Conservation (phyloP, 1,284 basidiomycete genomes). For the Naganishia sp. region DNA sequence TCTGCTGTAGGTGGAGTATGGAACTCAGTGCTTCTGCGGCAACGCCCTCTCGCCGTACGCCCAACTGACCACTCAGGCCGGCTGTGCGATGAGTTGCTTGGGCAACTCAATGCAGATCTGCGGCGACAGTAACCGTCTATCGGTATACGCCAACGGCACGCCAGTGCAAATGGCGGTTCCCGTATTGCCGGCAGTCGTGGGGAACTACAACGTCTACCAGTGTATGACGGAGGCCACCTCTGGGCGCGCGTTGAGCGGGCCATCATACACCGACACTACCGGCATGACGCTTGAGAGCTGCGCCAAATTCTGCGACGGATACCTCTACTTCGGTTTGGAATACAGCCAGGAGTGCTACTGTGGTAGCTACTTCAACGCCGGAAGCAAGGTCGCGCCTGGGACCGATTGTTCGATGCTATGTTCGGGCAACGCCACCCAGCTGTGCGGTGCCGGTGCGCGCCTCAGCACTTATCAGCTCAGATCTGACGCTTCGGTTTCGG, state of each 20-base stretch:
- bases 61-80: constrained; percentile 2
- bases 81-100: background rate
- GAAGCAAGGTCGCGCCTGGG: background rate
- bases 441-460: constrained; percentile 1
- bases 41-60: background rate
- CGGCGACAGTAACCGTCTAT: constrained; percentile 5
- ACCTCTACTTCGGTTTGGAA: constrained; percentile 1
- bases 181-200: background rate
- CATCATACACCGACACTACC: background rate
- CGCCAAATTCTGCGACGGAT: background rate
- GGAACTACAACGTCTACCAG: constrained; percentile 7
- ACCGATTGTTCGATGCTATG: constrained; percentile 1
- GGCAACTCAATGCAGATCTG: background rate
- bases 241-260: constrained; percentile 1
- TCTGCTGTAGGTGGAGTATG: background rate
- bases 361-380: constrained; percentile 8
- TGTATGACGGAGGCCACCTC: constrained; percentile 9
- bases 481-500: background rate
- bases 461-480: constrained; percentile 1
- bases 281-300: constrained; percentile 8
- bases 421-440: constrained; percentile 2
- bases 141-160: background rate
- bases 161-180: background rate
- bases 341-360: constrained; percentile 7
- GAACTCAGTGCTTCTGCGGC: constrained; percentile 1